phyloP scores from a whole-genome alignment of 2,329 filamentous ascomycete genomes.

The Penicillium sclerotiorum region DNA sequence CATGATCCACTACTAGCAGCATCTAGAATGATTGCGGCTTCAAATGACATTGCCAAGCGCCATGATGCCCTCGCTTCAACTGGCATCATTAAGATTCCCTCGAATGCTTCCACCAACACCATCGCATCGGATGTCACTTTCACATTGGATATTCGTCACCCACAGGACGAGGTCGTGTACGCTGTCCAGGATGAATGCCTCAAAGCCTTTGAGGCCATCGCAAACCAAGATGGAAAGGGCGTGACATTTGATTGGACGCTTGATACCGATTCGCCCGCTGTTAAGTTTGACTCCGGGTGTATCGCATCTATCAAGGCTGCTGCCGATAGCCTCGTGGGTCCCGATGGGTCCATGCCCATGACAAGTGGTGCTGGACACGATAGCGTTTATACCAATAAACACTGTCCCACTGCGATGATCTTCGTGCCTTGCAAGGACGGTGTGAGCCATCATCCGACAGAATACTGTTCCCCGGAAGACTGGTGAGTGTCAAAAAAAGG shows the following conservation, averaged over 20 bases:
- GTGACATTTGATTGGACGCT: constrained; percentile 57
- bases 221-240: constrained; percentile 55
- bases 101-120: constrained; percentile 66
- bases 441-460: constrained; percentile 61
- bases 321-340: constrained; percentile 57
- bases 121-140: constrained; percentile 66
- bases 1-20: constrained; percentile 67
- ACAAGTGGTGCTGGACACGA: constrained; percentile 63
- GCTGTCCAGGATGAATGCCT: constrained; percentile 58
- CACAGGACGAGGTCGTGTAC: constrained; percentile 56
- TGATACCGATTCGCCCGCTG: constrained; percentile 60
- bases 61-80: constrained; percentile 64
- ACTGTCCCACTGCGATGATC: constrained; percentile 64
- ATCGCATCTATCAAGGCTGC: constrained; percentile 62
- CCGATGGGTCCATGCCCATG: constrained; percentile 50
- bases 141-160: constrained; percentile 66
- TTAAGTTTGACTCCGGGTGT: constrained; percentile 64
- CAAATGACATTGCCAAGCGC: constrained; percentile 61
- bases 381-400: constrained; percentile 58
- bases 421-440: constrained; percentile 63
- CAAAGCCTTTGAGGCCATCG: constrained; percentile 58
- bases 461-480: constrained; percentile 56
- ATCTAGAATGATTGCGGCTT: constrained; percentile 64
- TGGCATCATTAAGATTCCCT: constrained; percentile 64
- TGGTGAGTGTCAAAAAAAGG: constrained; percentile 24